Conservation (phyloP, 129 eudicot species). For the Sambucus nigra region DNA sequence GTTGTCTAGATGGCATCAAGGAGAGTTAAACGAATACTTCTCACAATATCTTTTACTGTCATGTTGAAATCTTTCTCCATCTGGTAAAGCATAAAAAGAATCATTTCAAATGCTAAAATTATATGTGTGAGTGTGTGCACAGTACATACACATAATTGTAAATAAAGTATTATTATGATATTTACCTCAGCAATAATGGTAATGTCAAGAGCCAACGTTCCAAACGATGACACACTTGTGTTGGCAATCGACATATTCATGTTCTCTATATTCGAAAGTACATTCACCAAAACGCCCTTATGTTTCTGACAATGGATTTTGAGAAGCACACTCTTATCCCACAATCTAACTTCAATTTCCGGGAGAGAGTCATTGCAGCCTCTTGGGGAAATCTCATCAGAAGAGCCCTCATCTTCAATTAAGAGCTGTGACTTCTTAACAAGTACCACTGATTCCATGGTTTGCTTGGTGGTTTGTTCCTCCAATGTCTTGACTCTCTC, state of each 20-base stretch:
- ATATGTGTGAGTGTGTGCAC: too few relatives aligned
- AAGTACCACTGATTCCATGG: conserved; percentile 4
- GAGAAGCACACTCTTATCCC: conserved; percentile 8
- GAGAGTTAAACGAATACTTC: not conserved
- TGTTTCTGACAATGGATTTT: conserved; percentile 13
- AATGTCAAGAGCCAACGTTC: conserved; percentile 9
- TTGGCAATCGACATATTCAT: conserved; percentile 10
- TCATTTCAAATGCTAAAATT: not conserved
- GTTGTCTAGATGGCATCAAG: not conserved
- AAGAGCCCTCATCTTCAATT: conserved; percentile 9
- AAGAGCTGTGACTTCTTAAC: conserved; percentile 1
- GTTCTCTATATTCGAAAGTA: conserved; percentile 17
- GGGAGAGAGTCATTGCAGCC: conserved; percentile 8
- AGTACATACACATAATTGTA: too few relatives aligned
- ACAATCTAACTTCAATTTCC: conserved; percentile 16
- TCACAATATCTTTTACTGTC: not conserved
- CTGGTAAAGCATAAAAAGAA: not conserved
- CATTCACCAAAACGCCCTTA: conserved; percentile 15
- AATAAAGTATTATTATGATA: not conserved
- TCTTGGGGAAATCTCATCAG: not conserved
- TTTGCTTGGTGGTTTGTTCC: conserved; percentile 4
- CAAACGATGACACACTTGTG: conserved; percentile 15
- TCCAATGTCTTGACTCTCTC: conserved; percentile 2
- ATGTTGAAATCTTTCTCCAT: not conserved
- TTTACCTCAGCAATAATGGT: conserved; percentile 22